phyloP scores from a whole-genome alignment of 129 eudicot species.

The Oenanthe sinensis region DNA sequence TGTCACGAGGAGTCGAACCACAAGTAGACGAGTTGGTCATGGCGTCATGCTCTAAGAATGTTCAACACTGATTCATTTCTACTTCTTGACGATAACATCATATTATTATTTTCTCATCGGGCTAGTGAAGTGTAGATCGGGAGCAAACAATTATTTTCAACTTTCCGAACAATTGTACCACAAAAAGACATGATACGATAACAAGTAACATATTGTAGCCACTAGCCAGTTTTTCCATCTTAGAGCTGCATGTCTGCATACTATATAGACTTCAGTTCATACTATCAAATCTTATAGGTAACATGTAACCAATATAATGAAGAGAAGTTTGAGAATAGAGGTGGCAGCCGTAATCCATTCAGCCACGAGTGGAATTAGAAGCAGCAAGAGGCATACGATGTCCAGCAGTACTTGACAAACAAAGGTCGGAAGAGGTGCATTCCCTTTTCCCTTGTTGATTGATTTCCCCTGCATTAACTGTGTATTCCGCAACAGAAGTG shows the following conservation, averaged over 20 bases:
- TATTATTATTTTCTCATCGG: not conserved
- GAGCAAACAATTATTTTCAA: not conserved
- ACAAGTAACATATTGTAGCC: not conserved
- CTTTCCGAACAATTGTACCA: not conserved
- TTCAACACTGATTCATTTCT: not conserved
- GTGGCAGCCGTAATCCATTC: not conserved
- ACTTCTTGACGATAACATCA: not conserved
- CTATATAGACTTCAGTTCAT: not conserved
- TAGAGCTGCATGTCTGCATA: not conserved
- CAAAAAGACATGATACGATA: not conserved
- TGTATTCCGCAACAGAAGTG: not conserved
- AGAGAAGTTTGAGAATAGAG: not conserved
- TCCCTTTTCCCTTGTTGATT: constrained; percentile 10
- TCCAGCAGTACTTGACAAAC: constrained; percentile 22
- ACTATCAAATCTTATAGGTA: not conserved
- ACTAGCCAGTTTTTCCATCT: not conserved
- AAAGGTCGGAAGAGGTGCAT: constrained; percentile 18
- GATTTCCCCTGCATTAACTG: not conserved
- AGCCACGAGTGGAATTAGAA: constrained; percentile 22
- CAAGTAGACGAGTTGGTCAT: constrained; percentile 72
- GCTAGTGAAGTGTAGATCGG: not conserved
- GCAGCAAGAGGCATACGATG: constrained; percentile 30
- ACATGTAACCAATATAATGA: not conserved
- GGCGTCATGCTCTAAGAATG: not conserved
- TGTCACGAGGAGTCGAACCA: constrained; percentile 88